Base-by-base conservation (phyloP, 176 grass and related monocot genomes). In the Echinochloa phyllopogon region DNA sequence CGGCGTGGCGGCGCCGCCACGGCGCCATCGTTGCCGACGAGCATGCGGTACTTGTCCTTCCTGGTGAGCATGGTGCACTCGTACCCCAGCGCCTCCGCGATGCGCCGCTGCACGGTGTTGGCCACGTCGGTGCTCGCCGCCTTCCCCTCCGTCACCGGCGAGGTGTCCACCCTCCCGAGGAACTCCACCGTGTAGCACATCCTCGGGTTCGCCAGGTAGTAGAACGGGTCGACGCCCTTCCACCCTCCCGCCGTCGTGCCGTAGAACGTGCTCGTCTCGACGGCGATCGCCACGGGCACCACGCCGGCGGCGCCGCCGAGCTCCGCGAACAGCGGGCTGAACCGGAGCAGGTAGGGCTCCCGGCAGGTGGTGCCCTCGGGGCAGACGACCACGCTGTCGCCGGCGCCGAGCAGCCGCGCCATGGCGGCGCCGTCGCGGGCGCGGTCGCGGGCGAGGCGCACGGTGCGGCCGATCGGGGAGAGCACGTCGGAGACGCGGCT, bases 21-120 rank as follows among this genome's bases (percentile, higher is more conserved):
- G 72, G 17, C 11, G 68, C 94, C 94, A 14, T 97, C 92, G 68
- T 92, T 97, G 62, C 88, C 94, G 44, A 88, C 92, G 43, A 97
- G 90, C 87, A 94, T 87, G 66, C 73, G 75, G 64, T 97, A 97
- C 92, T 94, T 97, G 25, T 94, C 92, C 86, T 77, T 94, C 77
- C 94, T 92, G 0, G 90, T 89, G 64, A 97, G 87, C 82, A 83
- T 88, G 41, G 94, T 92, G 84, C 92, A 92, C 57, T 87, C 38
- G 20, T 94, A 97, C 11, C 92, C 95, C 11, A 97, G 80, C 41
- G 90, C 84, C 25, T 11, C 73, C 18, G 86, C 95, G 38, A 97
- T 75, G 70, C 37, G 10, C 4, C 36, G 41, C 84, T 97, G 92
- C 62, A 94, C 86, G 9, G 3, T 18, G 83, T 97, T 97, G 10